Evolutionary conservation across 2,329 filamentous ascomycete species (phyloP), one percentile per base, ranked within the genome.

Genomic region (Arachnopeziza araneosa): DNA sequence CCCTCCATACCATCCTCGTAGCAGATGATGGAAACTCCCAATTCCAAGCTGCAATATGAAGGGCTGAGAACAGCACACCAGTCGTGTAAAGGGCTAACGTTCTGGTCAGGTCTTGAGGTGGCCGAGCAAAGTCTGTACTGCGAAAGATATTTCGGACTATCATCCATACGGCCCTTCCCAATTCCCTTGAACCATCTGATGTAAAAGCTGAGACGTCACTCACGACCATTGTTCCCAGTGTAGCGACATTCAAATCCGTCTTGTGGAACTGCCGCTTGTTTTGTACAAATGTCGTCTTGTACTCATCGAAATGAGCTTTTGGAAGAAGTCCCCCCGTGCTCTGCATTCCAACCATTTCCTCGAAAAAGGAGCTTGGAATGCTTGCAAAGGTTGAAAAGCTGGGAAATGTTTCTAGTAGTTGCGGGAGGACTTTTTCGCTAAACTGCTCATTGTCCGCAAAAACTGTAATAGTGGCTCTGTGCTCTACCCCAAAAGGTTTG

Each of bases 401-500:
- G n/a, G n/a, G n/a, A n/a, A n/a, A n/a, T n/a, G n/a, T n/a, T n/a
- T n/a, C n/a, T n/a, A n/a, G n/a, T n/a, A n/a, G n/a, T n/a, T n/a
- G n/a, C n/a, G n/a, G n/a, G n/a, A n/a, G n/a, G n/a, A n/a, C n/a
- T 44, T 59, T 7, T 60, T 19, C 19, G 56, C 48, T 22, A n/a
- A n/a, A n/a, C n/a, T n/a, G n/a, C 60, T 63, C 24, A 56, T 59
- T 49, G 63, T 61, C 44, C 54, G 61, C 58, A 61, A 60, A n/a
- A 60, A 64, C 0, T 56, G 51, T 52, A 44, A 59, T 1, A 64
- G 14, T 21, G 60, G 52, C 21, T 21, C 49, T 2, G 61, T 54
- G 51, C 56, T 63, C 9, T 60, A 52, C 2, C 58, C 58, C 50
- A 32, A 17, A 3, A 64, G 32, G 70, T 54, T 71, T 71, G 48